Percentiles rank a stretch among this genome's conserved stretches.
phyloP scores from a whole-genome alignment of 306 rosid species.

The Herpetospermum pedunculosum region DNA sequence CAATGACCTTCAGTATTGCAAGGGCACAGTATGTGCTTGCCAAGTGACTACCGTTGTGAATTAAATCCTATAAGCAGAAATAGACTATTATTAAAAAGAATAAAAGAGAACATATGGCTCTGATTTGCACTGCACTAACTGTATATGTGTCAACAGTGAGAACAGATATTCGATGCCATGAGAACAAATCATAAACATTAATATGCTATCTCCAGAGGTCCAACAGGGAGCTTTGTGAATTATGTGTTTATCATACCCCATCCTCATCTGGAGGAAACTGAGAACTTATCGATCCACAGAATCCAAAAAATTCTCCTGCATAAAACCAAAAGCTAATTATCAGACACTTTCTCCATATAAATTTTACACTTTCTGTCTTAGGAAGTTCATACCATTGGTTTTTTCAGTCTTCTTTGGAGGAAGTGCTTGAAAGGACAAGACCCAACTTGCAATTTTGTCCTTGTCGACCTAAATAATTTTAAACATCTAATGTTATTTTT shows the following conservation, averaged over 20 bases:
- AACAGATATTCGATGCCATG: neutral
- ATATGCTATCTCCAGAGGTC: neutral
- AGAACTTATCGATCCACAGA: conserved; percentile 65
- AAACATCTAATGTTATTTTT: neutral
- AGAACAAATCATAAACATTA: neutral
- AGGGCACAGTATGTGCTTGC: conserved; percentile 88
- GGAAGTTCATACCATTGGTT: conserved; percentile 29
- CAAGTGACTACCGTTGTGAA: conserved; percentile 59
- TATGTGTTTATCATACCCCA: conserved; percentile 41
- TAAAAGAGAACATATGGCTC: neutral
- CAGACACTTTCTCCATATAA: neutral
- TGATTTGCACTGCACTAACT: neutral
- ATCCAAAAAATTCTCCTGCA: conserved; percentile 79
- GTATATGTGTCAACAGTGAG: neutral
- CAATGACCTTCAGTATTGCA: conserved; percentile 67
- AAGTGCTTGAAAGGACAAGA: conserved; percentile 65
- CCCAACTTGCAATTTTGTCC: conserved; percentile 59
- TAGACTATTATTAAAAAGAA: neutral
- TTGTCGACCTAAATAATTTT: conserved; percentile 39
- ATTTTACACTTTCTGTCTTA: neutral
- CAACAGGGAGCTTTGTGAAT: neutral
- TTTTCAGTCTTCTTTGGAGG: conserved; percentile 28
- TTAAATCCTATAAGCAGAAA: conserved; percentile 31
- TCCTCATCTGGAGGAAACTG: conserved; percentile 50
- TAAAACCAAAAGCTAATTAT: conserved; percentile 10